Percentiles rank a stretch among this genome's conserved stretches.
phyloP scores from a whole-genome alignment of 2,329 filamentous ascomycete genomes.

The Xylaria sp. region DNA sequence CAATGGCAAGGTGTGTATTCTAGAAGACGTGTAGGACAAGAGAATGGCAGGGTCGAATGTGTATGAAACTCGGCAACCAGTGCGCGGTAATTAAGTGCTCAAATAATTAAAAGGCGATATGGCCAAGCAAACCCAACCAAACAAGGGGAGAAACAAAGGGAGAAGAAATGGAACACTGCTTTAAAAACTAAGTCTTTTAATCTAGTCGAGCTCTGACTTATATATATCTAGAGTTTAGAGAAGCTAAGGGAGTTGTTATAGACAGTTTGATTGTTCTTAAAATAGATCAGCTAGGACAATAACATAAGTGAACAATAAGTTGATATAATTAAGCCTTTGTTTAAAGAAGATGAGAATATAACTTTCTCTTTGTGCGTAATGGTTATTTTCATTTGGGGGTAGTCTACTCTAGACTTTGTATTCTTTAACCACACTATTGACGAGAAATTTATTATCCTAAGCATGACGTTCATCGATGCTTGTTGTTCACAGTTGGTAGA shows the following conservation, averaged over 20 bases:
- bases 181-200: neutral
- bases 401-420: neutral
- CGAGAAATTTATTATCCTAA: neutral
- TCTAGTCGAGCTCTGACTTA: neutral
- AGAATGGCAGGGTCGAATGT: neutral
- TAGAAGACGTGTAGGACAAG: neutral
- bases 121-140: slow-evolving; percentile 3
- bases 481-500: neutral
- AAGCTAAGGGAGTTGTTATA: neutral
- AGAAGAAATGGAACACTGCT: neutral
- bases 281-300: neutral
- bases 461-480: neutral
- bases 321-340: neutral
- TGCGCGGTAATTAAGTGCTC: slow-evolving; percentile 1
- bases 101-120: neutral
- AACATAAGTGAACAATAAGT: slow-evolving; percentile 1
- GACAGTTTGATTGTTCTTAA: slow-evolving; percentile 8
- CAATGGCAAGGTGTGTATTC: neutral
- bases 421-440: neutral
- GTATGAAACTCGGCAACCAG: slow-evolving; percentile 21
- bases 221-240: neutral
- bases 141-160: neutral
- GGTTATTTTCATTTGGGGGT: too few species aligned
- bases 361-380: neutral
- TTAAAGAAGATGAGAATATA: neutral